A percentile compares a stretch with the other conserved stretches of the same genome.
Evolutionary conservation across 805 yeast species (phyloP).

Genomic region (Candida hungchunana): DNA sequence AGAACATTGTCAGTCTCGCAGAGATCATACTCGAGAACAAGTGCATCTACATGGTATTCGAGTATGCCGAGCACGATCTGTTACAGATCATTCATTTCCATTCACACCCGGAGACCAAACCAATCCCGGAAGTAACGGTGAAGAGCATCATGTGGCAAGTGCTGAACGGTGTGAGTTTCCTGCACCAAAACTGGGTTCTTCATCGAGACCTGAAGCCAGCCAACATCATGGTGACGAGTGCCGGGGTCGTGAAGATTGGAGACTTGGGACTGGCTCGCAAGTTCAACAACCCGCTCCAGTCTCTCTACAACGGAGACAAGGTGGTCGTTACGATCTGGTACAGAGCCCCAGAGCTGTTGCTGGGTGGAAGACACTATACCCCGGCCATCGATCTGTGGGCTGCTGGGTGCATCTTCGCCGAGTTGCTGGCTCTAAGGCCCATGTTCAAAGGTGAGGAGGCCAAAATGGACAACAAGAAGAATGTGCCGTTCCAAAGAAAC

Average conservation of each 20-base stretch:
- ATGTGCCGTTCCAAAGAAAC: constrained; percentile 89
- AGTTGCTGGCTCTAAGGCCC: constrained; percentile 81
- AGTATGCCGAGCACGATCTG: constrained; percentile 93
- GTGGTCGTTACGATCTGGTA: constrained; percentile 98
- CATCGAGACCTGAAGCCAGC: constrained; percentile 98
- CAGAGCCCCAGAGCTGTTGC: constrained; percentile 83
- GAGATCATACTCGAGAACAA: constrained; percentile 86
- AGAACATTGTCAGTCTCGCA: constrained; percentile 71
- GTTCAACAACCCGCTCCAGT: constrained; percentile 81
- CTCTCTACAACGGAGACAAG: constrained; percentile 86
- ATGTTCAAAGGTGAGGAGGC: constrained; percentile 98
- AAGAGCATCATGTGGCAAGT: constrained; percentile 92
- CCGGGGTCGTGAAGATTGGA: constrained; percentile 92
- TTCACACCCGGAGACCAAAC: constrained; percentile 67
- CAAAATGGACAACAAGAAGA: constrained; percentile 88
- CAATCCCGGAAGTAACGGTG: constrained; percentile 66
- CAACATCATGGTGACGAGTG: constrained; percentile 88
- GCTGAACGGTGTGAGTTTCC: constrained; percentile 80
- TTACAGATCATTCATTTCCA: constrained; percentile 92
- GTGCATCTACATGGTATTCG: constrained; percentile 91
- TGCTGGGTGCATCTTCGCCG: constrained; percentile 92
- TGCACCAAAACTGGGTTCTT: constrained; percentile 94
- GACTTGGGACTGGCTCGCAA: constrained; percentile 90
- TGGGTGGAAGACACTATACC: constrained; percentile 92
- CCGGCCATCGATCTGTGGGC: constrained; percentile 96